These are phyloP conservation scores for Cryptosporidium ryanae DNA, from an alignment of 169 alveolate genomes.

Conservation along the genomic window DNA sequence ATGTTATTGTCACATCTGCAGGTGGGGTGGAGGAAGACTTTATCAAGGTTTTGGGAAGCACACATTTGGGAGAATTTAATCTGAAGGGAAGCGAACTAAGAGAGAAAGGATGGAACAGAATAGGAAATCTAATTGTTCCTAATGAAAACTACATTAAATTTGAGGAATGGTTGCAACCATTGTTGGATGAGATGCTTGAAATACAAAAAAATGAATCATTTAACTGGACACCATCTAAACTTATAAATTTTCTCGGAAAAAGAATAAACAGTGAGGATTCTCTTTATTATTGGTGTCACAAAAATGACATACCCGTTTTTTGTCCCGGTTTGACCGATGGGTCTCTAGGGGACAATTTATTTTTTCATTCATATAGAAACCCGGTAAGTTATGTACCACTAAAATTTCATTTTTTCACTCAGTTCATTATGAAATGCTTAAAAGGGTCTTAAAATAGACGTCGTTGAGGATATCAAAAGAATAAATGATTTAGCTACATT, in stretches of 20 bases:
- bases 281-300: constrained; percentile 97
- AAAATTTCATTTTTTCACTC: background rate
- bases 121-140: constrained; percentile 98
- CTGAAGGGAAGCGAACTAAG: constrained; percentile 93
- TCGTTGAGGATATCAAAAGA: constrained; percentile 92
- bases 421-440: constrained; percentile 34
- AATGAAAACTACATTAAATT: constrained; percentile 93
- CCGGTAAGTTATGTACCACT: constrained; percentile 42
- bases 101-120: constrained; percentile 95
- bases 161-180: constrained; percentile 98
- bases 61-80: constrained; percentile 92
- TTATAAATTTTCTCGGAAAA: constrained; percentile 94
- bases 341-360: constrained; percentile 96
- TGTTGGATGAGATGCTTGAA: constrained; percentile 93
- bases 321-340: constrained; percentile 99
- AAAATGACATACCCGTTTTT: constrained; percentile 97
- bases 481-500: constrained; percentile 93
- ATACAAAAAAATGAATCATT: constrained; percentile 81
- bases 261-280: constrained; percentile 95
- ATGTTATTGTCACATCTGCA: constrained; percentile 95
- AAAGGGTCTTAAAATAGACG: constrained; percentile 93
- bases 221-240: constrained; percentile 90
- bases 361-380: constrained; percentile 78
- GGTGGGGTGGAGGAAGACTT: constrained; percentile 99
- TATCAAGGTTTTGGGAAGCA: constrained; percentile 95